These are phyloP conservation scores for Geranomyces variabilis DNA, from an alignment of 192 early-diverging fungal genomes.

Conservation along the genomic window DNA sequence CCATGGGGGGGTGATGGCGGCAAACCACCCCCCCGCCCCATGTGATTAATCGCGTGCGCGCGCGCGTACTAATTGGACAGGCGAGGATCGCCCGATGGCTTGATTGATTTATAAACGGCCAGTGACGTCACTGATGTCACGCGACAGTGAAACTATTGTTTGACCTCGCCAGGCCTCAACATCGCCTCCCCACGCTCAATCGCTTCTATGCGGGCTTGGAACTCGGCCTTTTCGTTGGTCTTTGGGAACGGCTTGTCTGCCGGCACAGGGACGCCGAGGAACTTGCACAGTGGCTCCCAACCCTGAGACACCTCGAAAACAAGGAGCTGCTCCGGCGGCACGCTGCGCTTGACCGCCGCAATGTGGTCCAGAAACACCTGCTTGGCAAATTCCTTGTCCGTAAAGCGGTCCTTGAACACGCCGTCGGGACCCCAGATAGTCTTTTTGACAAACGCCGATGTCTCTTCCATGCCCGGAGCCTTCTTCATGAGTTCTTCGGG, in stretches of 20 bases:
- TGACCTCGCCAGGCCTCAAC: too few species aligned
- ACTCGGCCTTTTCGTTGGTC: slow-evolving; percentile 26
- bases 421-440: slow-evolving; percentile 21
- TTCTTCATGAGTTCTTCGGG: not conserved
- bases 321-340: slow-evolving; percentile 31
- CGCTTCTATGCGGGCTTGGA: not conserved
- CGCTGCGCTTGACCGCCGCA: slow-evolving; percentile 37
- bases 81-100: too few species aligned
- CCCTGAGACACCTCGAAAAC: slow-evolving; percentile 36
- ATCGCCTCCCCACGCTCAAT: not conserved
- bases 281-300: slow-evolving; percentile 42
- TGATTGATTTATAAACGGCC: too few species aligned
- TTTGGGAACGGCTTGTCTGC: slow-evolving; percentile 34
- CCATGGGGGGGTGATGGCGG: too few species aligned
- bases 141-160: too few species aligned
- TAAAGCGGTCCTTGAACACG: slow-evolving; percentile 20
- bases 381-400: slow-evolving; percentile 25
- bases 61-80: too few species aligned
- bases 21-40: too few species aligned
- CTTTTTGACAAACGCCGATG: not conserved
- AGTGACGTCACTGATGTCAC: too few species aligned
- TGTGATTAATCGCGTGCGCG: too few species aligned
- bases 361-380: slow-evolving; percentile 30
- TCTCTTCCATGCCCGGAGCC: not conserved
- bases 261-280: slow-evolving; percentile 35